Evolutionary conservation across 345 rosid genomes (phyloP).

Genomic region (Mallotus nudiflorus): DNA sequence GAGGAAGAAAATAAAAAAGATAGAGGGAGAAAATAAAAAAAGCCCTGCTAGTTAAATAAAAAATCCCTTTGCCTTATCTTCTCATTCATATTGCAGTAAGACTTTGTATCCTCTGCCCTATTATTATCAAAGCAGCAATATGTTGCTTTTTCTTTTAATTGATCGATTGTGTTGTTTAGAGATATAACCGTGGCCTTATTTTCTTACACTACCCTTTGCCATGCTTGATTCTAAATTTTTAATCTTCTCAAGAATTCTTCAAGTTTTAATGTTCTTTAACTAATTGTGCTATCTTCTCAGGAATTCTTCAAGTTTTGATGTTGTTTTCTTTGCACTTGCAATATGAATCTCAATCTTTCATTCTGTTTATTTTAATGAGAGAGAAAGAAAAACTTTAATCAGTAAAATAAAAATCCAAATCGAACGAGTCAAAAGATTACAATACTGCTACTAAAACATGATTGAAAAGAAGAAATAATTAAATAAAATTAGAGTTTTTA

Average conservation of each 20-base stretch:
- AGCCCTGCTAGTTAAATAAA: no score
- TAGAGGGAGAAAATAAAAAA: no score
- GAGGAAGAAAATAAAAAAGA: no score
- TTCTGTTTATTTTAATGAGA: no score
- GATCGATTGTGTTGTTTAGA: no score
- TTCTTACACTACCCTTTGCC: constrained; percentile 36
- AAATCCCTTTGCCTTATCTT: not conserved
- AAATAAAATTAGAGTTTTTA: not conserved
- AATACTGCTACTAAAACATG: not conserved
- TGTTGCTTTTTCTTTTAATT: no score
- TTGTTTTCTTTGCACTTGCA: constrained; percentile 18
- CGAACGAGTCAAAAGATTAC: no score
- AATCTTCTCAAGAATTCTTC: no score
- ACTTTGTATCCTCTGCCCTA: constrained; percentile 49
- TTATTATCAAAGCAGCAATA: constrained; percentile 31
- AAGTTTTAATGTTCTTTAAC: no score
- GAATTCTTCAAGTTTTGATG: constrained; percentile 28
- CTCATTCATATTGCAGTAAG: constrained; percentile 39
- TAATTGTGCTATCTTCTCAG: constrained; percentile 14
- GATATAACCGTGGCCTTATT: constrained; percentile 34
- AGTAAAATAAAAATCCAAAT: no score
- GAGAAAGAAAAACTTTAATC: no score
- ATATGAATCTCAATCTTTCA: no score
- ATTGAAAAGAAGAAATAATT: not conserved
- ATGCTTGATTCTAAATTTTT: constrained; percentile 30